Evolutionary conservation across 352 stramenopile species (phyloP), one percentile per base, ranked within the genome.

Genomic region (Phytophthora agathidicida): DNA sequence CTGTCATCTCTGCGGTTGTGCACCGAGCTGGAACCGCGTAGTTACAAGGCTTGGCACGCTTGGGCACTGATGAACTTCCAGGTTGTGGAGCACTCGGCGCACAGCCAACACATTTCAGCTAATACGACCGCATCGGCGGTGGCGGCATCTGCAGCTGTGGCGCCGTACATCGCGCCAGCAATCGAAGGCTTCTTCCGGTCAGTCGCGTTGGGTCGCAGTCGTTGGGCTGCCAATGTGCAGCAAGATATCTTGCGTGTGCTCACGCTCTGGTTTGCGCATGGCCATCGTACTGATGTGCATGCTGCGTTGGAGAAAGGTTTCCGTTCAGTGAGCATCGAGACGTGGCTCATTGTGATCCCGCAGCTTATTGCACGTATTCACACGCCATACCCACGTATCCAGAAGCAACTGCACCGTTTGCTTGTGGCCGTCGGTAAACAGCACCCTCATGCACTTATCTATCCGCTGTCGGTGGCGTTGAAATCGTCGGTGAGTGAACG

Each of bases 181-280:
- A 90, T 92, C 44, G 73, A 89, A 48, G 82, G 96, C 0, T 99
- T 99, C 78, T 97, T 99, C 46, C 84, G 84, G 20, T 97, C 94
- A 2, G 98, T 99, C 28, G 91, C 88, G 45, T 76, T 99, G 20
- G 97, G 97, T 7, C 94, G 92, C 22, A 98, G 96, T 49, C 87
- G 93, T 35, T 98, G 94, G 89, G 97, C 87, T 68, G 96, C 96
- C 8, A 98, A 97, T 37, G 97, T 99, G 1, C 96, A 98, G 57
- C 97, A 99, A 66, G 97, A 99, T 69, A 96, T 99, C 60, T 61
- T 99, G 27, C 98, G 98, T 50, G 80, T 99, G 8, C 73, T 99
- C 5, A 99, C 96, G 39, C 96, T 99, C 23, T 98, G 98, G 77
- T 99, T 99, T 64, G 88, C 95, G 5, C 97, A 99, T 71, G 97